Conservation (phyloP, 2,329 filamentous ascomycete genomes). For the Microcyclosporella mali region DNA sequence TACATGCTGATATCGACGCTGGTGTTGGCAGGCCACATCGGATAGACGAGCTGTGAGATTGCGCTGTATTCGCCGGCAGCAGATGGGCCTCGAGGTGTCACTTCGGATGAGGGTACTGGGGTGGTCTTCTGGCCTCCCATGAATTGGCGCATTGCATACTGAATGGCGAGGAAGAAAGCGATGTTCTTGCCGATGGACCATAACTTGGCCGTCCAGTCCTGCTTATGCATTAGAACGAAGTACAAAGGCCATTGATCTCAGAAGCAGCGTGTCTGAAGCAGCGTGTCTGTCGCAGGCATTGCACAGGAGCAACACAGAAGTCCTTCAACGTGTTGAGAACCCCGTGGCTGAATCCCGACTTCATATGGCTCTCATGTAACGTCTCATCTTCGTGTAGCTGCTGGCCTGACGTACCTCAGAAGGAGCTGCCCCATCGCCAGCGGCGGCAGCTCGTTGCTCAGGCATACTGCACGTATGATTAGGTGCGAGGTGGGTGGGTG, state of each 20-base stretch:
- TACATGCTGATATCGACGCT: constrained; percentile 78
- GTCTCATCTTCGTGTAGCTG: too few relatives aligned
- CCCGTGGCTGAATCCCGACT: too few relatives aligned
- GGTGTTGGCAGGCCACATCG: constrained; percentile 79
- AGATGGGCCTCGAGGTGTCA: constrained; percentile 17
- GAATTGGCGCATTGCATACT: constrained; percentile 53
- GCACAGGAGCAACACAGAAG: too few relatives aligned
- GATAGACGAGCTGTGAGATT: constrained; percentile 66
- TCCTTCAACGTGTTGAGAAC: too few relatives aligned
- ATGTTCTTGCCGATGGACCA: constrained; percentile 47
- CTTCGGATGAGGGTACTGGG: constrained; percentile 12
- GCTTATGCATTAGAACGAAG: constrained; percentile 2
- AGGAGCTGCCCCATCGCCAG: too few relatives aligned
- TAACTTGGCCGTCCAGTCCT: constrained; percentile 22
- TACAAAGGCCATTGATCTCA: too few relatives aligned
- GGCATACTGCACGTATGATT: constrained; percentile 3
- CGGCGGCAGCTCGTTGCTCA: constrained; percentile 2
- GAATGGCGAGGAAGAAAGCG: constrained; percentile 54
- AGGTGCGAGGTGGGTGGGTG: not conserved
- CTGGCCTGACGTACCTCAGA: too few relatives aligned
- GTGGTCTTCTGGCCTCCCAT: constrained; percentile 33
- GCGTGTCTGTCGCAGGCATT: too few relatives aligned
- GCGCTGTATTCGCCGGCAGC: constrained; percentile 51
- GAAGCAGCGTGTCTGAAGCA: too few relatives aligned
- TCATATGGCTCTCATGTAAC: too few relatives aligned